Base-by-base conservation (phyloP, 2,329 filamentous ascomycete genomes). In the Hypomyces perniciosus region DNA sequence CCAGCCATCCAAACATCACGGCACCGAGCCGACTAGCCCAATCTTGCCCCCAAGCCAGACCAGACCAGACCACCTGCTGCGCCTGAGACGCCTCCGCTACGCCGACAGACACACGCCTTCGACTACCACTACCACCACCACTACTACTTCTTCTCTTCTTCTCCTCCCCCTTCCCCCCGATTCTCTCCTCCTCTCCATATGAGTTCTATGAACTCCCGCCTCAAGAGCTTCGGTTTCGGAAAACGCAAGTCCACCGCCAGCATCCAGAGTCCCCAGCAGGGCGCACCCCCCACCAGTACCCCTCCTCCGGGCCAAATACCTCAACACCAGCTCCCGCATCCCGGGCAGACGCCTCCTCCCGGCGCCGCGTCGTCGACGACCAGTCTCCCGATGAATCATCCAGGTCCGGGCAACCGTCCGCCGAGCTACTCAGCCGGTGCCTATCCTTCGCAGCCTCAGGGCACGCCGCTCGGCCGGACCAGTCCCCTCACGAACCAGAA, bases 201-300 rank as follows among this genome's bases (percentile, higher is more conserved):
- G 84, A 87, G 81, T 79, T 88, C 83, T 78, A 80, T 87, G 81
- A 88, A 88, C 77, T 81, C 82, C 69, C 83, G 85, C 72, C 82
- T 89, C 70, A 87, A 88, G 78, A 80, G 81, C 78, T 79, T 90
- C 75, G 85, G 86, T 73, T 86, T 88, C 77, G 85, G 85, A 74
- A 88, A 87, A 80, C 84, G 86, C 72, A 87, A 84, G 77, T 85
- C 84, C 64, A 77, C 77, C 63, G 76, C 78, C 68, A 81, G 77
- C 69, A 79, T 80, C 63, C 76, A 78, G 59, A 72, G 70, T 65
- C 33, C 44, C 47, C 72, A 77, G 65, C 72, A 77, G 66, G 66
- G 65, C 51, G 60, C 58, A 52, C 60, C 62, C 55, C 59, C 65
- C 54, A 60, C 59, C 58, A 63, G 57, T 58, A 65, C 67, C 61